Evolutionary conservation across 768 basidiomycete species (phyloP), one percentile per base, ranked within the genome.

Genomic region (Hysterangium stoloniferum): DNA sequence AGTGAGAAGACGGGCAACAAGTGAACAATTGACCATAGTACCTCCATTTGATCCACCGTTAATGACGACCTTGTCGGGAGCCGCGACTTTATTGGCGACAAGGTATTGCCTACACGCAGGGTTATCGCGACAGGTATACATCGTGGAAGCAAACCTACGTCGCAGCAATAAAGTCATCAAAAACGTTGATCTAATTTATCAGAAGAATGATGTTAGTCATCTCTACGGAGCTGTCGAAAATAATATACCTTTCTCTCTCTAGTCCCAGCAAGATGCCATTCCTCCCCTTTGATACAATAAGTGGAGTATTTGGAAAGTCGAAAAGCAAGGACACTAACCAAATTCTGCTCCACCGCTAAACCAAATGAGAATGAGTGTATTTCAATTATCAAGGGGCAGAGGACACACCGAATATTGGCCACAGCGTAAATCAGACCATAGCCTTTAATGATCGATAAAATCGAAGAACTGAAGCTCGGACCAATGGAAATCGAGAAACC

Each of bases 11-110:
- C 47, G 34, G 40, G 27, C 9, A 41, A 57, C 50, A 57, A 36
- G 40, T 7, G 13, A 17, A 31, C 20, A 29, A 19, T 12, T 12
- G 36, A 22, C 29, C 37, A 19, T 48, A 72, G 54, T 59, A 77
- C 86, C 87, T 66, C 87, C 88, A 60, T 91, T 91, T 2, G 86
- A 89, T 2, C 75, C 84, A 4, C 88, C 89, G 51, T 82, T 86
- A 52, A 91, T 83, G 7, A 76, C 78, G 2, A 90, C 74, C 62
- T 88, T 89, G 3, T 79, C 81, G 20, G 72, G 67, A 3, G 76
- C 82, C 0, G 75, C 83, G 45, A 80, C 82, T 54, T 83, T 82
- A 58, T 86, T 75, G 52, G 81, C 68, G n/a, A 86, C 77, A 27
- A 91, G 75, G 61, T 77, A 80, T 60, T 87, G 71, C 19, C 84